Conservation (phyloP, 805 yeast species). For the Zygosaccharomyces pseudorouxii region DNA sequence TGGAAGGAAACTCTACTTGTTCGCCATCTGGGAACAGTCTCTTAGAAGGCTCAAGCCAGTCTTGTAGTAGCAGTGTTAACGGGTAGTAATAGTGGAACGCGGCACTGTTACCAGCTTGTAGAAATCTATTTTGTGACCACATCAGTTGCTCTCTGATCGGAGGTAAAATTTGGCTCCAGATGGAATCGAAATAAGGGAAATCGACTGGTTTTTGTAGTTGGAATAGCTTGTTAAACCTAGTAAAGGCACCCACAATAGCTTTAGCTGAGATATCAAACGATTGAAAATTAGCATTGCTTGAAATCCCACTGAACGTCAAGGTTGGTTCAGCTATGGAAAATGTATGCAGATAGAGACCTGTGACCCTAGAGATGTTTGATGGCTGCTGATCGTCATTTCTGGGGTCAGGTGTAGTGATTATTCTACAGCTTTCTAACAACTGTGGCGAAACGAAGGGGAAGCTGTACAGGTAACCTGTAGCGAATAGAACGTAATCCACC, state of each 20-base stretch:
- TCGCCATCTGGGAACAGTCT: slow-evolving; percentile 10
- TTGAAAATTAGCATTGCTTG: slow-evolving; percentile 24
- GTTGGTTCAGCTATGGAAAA: slow-evolving; percentile 46
- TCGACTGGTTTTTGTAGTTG: slow-evolving; percentile 11
- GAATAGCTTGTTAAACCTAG: slow-evolving; percentile 13
- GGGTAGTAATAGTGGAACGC: slow-evolving; percentile 22
- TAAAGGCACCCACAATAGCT: slow-evolving; percentile 18
- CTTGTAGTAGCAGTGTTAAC: slow-evolving; percentile 9
- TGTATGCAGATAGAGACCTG: slow-evolving; percentile 44
- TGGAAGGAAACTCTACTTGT: slow-evolving; percentile 12
- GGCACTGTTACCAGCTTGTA: slow-evolving; percentile 17
- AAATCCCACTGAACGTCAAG: slow-evolving; percentile 41
- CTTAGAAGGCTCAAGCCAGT: slow-evolving; percentile 17
- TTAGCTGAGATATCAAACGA: slow-evolving; percentile 21
- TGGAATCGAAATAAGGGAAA: slow-evolving; percentile 18
- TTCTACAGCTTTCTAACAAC: slow-evolving; percentile 14
- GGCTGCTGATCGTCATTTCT: slow-evolving; percentile 12
- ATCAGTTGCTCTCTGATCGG: slow-evolving; percentile 16
- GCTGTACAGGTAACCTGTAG: slow-evolving; percentile 44
- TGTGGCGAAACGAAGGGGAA: slow-evolving; percentile 18
- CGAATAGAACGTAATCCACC: slow-evolving; percentile 41
- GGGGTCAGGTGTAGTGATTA: slow-evolving; percentile 18
- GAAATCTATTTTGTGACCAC: slow-evolving; percentile 17
- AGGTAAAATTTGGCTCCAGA: slow-evolving; percentile 21
- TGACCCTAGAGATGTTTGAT: slow-evolving; percentile 32